Base-by-base conservation (phyloP, 352 stramenopile genomes). In the Globisporangium heterothallicum region DNA sequence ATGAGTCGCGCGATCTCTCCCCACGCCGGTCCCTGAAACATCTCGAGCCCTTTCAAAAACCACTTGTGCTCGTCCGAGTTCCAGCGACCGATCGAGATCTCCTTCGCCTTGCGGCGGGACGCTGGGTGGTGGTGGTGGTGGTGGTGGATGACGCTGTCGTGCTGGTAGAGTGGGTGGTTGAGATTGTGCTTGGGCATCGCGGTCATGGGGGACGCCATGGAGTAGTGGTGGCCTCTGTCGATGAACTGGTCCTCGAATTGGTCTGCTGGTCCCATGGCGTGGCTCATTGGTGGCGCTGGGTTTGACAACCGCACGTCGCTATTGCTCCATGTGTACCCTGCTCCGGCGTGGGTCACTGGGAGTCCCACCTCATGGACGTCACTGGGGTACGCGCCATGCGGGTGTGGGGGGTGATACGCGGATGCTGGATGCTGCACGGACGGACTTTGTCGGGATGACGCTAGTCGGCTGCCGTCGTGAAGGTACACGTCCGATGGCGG, bases 1-100 rank as follows among this genome's bases (percentile, higher is more conserved):
- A 95, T 90, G 59, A 89, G 69, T 18, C 78, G 66, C 2, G 84
- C 78, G 60, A 95, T 95, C 61, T 92, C 81, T 43, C 80, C 78
- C 84, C 84, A 95, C 46, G 77, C 77, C 1, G 77, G 78, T 1
- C 79, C 75, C 40, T 87, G 74, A 53, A 87, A 92, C 64, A 83
- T 80, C 66, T 93, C 75, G 58, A 93, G 74, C 0, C 82, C 82
- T 25, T 86, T 75, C 38, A 93, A 63, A 50, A 93, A 93, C 43
- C 72, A 72, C 18, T 78, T 66, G 55, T 93, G 82, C 56, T 93
- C 82, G 10, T 87, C 76, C 16, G 50, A 70, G 34, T 78, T 88
- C 82, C 82, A 93, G 36, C 82, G 79, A 8, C 82, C 82, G 52
- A 89, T 78, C 24, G 75, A 67, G 53, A 83, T 83, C 61, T 85